Base-by-base conservation (phyloP, 495 filamentous ascomycete genomes). In the Melanomma pulvis-pyrius region DNA sequence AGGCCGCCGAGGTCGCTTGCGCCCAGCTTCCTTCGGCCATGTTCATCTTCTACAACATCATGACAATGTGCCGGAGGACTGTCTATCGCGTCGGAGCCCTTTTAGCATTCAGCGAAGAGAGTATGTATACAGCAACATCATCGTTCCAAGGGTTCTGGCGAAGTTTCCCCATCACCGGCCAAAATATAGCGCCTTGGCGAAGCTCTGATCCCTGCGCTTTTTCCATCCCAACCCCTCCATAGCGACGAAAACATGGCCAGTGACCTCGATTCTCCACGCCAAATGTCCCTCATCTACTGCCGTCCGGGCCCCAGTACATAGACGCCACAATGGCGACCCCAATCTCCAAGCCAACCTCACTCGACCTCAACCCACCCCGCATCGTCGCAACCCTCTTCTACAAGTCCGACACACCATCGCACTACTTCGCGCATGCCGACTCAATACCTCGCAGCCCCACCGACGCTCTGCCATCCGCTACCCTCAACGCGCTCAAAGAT, bases 361-460 rank as follows among this genome's bases (percentile, higher is more conserved):
- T 65, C 36, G 61, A 67, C 50, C 34, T 58, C 26, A 25, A 59
- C 9, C 22, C 59, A 12, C 47, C 51, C 32, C 63, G 61, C 39
- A 51, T 73, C 24, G 61, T 68, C 64, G 68, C 71, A 28, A 73
- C 65, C 17, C 64, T 73, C 57, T 73, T 73, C 63, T 73, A 73
- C 71, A 70, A 70, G 24, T 57, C 69, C 22, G 65, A 68, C 49
- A 58, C 55, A 26, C 69, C 68, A 7, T 50, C 41, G 44, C 69
- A 71, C 65, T 44, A 41, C 49, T 56, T 59, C 51, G 54, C 64
- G 3, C 69, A 71, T 51, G 25, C 69, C 46, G 69, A 71, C 28
- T 34, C 54, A 26, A 41, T 65, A 0, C 62, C 59, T 1, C 67
- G 59, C 51, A 63, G 46, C 61, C 63, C 59, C 17, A n/a, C 21